Evolutionary conservation across 2,329 filamentous ascomycete species (phyloP), one percentile per base, ranked within the genome.

Genomic region (Teratosphaeriaceae sp.): DNA sequence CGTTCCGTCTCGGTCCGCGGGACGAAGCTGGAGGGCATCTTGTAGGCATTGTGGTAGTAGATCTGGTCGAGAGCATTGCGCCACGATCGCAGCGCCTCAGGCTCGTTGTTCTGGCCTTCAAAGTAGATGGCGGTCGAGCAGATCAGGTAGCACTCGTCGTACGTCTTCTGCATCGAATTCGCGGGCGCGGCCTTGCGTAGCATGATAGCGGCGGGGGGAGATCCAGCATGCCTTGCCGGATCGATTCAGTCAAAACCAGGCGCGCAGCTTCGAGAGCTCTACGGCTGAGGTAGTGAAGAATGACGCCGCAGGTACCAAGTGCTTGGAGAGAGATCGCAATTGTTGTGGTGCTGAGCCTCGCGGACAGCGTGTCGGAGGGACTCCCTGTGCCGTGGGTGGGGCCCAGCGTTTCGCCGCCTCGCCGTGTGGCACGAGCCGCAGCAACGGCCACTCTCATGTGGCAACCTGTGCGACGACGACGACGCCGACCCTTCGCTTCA

Each of bases 71-170:
- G 82, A 3, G 89, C 90, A 46, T 80, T 79, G 62, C 80, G 85
- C 92, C 92, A 98, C 60, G 87, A 89, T 58, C 87, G 78, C 64
- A 94, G 77, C 12, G 92, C 90, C 73, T 97, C 90, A 45, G 76
- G 72, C 69, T 97, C 89, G 63, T 96, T 90, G 53, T 87, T 88
- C 88, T 96, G 84, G 63, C 84, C 80, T 70, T 98, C 92, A 65
- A 95, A 96, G 69, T 95, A 96, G 41, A 95, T 86, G 29, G 90
- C 90, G 1, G 89, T 97, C 12, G 89, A 96, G 68, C 89, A 96
- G 61, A 84, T 88, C 56, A 96, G 70, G 68, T 95, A 96, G 66
- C 85, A 89, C 66, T 97, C 88, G 70, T 97, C 90, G 69, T 97
- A 97, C 43, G 88, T 94, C 76, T 95, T 96, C 70, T 97, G 90